phyloP scores from a whole-genome alignment of 192 early-diverging fungal genomes.

The Coemansia sp. region DNA sequence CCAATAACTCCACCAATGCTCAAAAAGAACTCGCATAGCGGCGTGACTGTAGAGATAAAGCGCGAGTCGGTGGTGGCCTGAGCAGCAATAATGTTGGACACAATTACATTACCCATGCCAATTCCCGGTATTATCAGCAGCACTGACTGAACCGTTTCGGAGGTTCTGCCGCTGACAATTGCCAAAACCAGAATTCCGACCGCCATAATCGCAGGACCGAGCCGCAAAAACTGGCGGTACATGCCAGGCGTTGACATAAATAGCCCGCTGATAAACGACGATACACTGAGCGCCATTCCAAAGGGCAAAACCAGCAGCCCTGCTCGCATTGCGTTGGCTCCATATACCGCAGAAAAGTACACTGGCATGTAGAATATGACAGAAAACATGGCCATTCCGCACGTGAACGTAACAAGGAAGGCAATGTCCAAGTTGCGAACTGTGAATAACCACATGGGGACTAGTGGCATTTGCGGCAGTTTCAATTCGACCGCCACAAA shows the following conservation, averaged over 20 bases:
- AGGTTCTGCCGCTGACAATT: constrained; percentile 54
- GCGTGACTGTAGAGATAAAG: constrained; percentile 67
- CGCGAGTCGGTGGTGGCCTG: constrained; percentile 64
- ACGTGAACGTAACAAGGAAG: constrained; percentile 37
- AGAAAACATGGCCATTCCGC: constrained; percentile 54
- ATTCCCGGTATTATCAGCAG: constrained; percentile 69
- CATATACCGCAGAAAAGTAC: constrained; percentile 71
- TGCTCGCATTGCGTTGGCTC: constrained; percentile 66
- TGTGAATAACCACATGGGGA: constrained; percentile 64
- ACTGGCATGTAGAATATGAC: constrained; percentile 65
- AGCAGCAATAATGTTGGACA: constrained; percentile 68
- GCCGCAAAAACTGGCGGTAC: constrained; percentile 64
- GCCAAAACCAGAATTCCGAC: constrained; percentile 63
- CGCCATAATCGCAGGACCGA: constrained; percentile 65
- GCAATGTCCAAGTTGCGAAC: constrained; percentile 52
- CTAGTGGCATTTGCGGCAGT: constrained; percentile 54
- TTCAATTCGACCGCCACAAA: constrained; percentile 66
- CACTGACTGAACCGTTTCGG: constrained; percentile 53
- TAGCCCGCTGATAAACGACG: constrained; percentile 68
- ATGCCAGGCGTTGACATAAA: constrained; percentile 59
- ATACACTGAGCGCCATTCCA: constrained; percentile 66
- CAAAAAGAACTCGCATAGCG: constrained; percentile 67
- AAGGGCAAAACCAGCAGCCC: constrained; percentile 82
- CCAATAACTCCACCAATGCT: constrained; percentile 67
- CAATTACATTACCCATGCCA: constrained; percentile 76